Conservation (phyloP, 1,284 basidiomycete species). For the Melampsora larici-populina region DNA sequence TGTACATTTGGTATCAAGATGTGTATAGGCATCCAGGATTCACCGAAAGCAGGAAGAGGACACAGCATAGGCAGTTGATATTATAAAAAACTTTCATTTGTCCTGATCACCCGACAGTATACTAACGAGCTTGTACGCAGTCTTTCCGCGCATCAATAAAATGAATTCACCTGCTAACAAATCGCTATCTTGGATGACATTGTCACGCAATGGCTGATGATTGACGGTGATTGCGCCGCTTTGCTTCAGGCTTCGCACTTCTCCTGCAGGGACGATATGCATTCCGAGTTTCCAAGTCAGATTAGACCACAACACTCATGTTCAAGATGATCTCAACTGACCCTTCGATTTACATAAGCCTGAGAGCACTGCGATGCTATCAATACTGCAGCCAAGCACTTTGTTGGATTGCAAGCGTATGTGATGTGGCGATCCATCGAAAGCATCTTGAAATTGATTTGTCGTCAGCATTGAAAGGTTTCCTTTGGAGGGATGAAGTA, state of each 20-base stretch:
- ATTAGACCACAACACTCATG: background rate
- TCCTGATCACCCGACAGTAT: background rate
- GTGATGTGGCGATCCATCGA: constrained; percentile 19
- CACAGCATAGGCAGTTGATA: too few relatives aligned
- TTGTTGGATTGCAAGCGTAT: constrained; percentile 2
- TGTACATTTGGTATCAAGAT: too few relatives aligned
- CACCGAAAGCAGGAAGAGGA: too few relatives aligned
- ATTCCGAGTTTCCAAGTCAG: too few relatives aligned
- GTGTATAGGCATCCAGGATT: too few relatives aligned
- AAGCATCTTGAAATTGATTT: constrained; percentile 11
- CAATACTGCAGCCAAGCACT: constrained; percentile 24
- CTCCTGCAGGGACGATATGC: constrained; percentile 7
- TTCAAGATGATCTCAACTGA: background rate
- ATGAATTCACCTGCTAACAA: constrained; percentile 23
- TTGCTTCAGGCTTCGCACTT: constrained; percentile 6
- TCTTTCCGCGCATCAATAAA: constrained; percentile 38
- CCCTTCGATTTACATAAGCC: constrained; percentile 30
- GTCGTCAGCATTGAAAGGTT: background rate
- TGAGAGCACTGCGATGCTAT: constrained; percentile 8
- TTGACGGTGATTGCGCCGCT: constrained; percentile 24
- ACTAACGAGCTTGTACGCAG: constrained; percentile 10
- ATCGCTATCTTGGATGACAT: background rate
- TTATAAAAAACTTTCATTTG: background rate
- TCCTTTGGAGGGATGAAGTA: constrained; percentile 12
- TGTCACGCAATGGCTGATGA: constrained; percentile 2